These are phyloP conservation scores for Earliella scabrosa DNA, from an alignment of 1,284 basidiomycete genomes.

Conservation along the genomic window DNA sequence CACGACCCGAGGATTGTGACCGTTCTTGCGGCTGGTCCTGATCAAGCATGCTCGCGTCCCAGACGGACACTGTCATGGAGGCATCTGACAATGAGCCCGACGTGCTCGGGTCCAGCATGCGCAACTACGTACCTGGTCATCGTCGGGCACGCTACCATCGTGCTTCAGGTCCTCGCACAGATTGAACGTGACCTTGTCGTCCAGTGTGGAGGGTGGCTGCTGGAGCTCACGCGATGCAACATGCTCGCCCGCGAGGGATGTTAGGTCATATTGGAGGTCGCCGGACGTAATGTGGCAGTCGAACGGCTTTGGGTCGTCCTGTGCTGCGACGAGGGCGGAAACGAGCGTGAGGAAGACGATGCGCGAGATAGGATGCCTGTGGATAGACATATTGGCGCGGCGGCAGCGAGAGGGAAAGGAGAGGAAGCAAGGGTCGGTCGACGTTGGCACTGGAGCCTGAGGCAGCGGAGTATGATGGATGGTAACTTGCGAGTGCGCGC, in stretches of 20 bases:
- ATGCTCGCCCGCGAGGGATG: slow-evolving; percentile 53
- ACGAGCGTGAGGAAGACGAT: slow-evolving; percentile 39
- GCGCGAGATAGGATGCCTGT: slow-evolving; percentile 30
- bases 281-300: slow-evolving; percentile 57
- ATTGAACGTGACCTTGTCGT: slow-evolving; percentile 45
- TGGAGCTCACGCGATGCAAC: slow-evolving; percentile 42
- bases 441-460: slow-evolving; percentile 1
- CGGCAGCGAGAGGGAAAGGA: neutral
- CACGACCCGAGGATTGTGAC: slow-evolving; percentile 57
- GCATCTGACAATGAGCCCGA: slow-evolving; percentile 11
- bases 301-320: slow-evolving; percentile 45
- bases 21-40: slow-evolving; percentile 62
- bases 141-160: slow-evolving; percentile 49
- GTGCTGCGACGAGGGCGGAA: slow-evolving; percentile 38
- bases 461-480: neutral
- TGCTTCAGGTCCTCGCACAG: slow-evolving; percentile 61
- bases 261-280: slow-evolving; percentile 62
- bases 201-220: slow-evolving; percentile 42
- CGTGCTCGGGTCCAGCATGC: neutral
- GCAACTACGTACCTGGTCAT: slow-evolving; percentile 71
- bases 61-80: slow-evolving; percentile 55
- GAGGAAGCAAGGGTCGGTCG: slow-evolving; percentile 6
- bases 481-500: slow-evolving; percentile 5
- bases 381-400: slow-evolving; percentile 30
- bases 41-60: slow-evolving; percentile 76